Evolutionary conservation across 2,329 filamentous ascomycete species (phyloP).

Genomic region (Fusarium algeriense): DNA sequence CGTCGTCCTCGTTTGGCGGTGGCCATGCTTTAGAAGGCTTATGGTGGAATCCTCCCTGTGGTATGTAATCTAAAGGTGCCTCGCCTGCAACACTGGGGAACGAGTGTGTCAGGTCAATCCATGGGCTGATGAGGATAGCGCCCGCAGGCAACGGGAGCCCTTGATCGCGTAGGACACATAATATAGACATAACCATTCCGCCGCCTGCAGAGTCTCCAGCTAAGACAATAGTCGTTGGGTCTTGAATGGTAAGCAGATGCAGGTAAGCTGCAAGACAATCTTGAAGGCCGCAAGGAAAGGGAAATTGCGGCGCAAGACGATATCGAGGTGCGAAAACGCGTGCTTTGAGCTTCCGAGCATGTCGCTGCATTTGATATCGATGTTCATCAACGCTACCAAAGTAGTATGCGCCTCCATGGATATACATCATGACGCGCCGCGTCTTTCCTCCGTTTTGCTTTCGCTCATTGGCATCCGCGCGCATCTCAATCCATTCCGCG

Average conservation of each 20-base stretch:
- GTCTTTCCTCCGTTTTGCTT: slow-evolving; percentile 70
- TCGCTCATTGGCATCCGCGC: slow-evolving; percentile 76
- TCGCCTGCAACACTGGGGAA: slow-evolving; percentile 88
- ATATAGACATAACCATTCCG: slow-evolving; percentile 85
- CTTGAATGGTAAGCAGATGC: slow-evolving; percentile 80
- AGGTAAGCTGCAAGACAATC: slow-evolving; percentile 92
- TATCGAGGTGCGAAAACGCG: slow-evolving; percentile 89
- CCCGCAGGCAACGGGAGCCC: slow-evolving; percentile 88
- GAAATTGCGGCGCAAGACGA: slow-evolving; percentile 90
- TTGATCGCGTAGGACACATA: slow-evolving; percentile 85
- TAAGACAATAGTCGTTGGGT: slow-evolving; percentile 84
- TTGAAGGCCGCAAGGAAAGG: slow-evolving; percentile 91
- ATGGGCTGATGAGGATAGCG: slow-evolving; percentile 90
- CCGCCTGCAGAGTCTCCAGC: slow-evolving; percentile 95
- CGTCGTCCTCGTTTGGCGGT: slow-evolving; percentile 84
- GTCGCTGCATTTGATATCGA: slow-evolving; percentile 96
- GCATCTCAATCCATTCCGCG: slow-evolving; percentile 98
- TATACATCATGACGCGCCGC: slow-evolving; percentile 88
- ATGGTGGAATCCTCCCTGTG: slow-evolving; percentile 87
- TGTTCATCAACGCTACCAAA: slow-evolving; percentile 97
- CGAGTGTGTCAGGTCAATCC: slow-evolving; percentile 95
- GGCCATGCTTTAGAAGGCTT: slow-evolving; percentile 93
- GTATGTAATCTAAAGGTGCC: slow-evolving; percentile 86
- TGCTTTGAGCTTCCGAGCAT: slow-evolving; percentile 93
- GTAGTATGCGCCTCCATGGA: slow-evolving; percentile 95